Percentiles rank a stretch among this genome's conserved stretches.
Evolutionary conservation across 208 protist genomes (phyloP).

Genomic region (Leishmania lainsoni): DNA sequence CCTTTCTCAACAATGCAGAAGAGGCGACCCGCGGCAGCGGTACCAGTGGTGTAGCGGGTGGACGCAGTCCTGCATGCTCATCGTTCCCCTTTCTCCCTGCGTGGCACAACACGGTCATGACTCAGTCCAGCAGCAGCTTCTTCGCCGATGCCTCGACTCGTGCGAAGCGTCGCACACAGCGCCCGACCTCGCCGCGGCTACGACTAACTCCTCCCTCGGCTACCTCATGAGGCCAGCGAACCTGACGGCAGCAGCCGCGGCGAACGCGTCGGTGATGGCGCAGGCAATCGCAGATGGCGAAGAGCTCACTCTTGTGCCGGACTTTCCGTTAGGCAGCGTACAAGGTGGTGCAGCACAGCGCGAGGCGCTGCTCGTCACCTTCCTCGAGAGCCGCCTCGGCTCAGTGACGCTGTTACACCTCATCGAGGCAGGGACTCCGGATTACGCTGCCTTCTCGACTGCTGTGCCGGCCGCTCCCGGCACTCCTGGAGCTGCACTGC

Average conservation of each 20-base stretch:
- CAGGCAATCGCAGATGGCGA: conserved; percentile 22
- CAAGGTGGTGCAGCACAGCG: conserved; percentile 49
- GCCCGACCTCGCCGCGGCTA: conserved; percentile 8
- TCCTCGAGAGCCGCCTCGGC: conserved; percentile 42
- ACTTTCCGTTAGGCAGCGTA: conserved; percentile 36
- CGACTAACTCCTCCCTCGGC: conserved; percentile 22
- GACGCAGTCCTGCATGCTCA: neutral
- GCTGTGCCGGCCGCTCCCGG: conserved; percentile 29
- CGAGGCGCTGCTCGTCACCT: conserved; percentile 39
- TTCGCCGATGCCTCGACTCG: conserved; percentile 22
- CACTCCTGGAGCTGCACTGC: conserved; percentile 18
- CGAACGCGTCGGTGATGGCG: conserved; percentile 9
- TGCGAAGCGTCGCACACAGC: conserved; percentile 11
- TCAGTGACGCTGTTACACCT: conserved; percentile 45
- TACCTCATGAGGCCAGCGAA: conserved; percentile 27
- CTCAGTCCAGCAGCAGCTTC: conserved; percentile 20
- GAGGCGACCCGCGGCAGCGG: conserved; percentile 12
- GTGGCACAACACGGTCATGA: conserved; percentile 13
- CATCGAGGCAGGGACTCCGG: conserved; percentile 49
- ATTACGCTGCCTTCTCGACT: conserved; percentile 44
- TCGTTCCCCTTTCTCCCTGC: conserved; percentile 21
- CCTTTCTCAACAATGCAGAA: conserved; percentile 18
- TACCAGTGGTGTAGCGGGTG: neutral
- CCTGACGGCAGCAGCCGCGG: conserved; percentile 4
- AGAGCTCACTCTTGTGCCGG: conserved; percentile 19